Conservation (phyloP, 345 rosid genomes). For the Eutrema japonicum region DNA sequence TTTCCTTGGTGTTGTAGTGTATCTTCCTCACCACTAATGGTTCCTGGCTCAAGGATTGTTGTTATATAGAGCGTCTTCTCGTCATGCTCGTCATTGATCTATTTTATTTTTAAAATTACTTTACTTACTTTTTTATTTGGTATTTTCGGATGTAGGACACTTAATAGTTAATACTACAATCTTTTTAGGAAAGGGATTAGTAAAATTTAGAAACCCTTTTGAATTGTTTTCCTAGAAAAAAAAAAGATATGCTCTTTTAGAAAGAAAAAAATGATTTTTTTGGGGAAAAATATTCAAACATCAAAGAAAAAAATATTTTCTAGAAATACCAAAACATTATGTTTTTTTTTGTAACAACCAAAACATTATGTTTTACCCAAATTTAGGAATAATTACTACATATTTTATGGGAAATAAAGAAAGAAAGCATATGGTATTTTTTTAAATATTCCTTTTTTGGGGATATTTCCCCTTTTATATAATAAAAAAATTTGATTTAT, state of each 20-base stretch:
- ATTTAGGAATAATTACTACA: background rate
- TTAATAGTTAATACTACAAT: background rate
- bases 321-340: too few relatives aligned
- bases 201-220: background rate
- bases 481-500: background rate
- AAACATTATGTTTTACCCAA: too few relatives aligned
- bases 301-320: too few relatives aligned
- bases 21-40: constrained; percentile 32
- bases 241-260: too few relatives aligned
- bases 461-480: background rate
- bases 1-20: background rate
- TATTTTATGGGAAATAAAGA: background rate
- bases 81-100: constrained; percentile 32
- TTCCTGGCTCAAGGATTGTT: constrained; percentile 33
- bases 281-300: too few relatives aligned
- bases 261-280: too few relatives aligned
- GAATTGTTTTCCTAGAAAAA: background rate
- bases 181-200: constrained; percentile 1
- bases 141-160: constrained; percentile 13
- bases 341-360: too few relatives aligned
- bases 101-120: background rate
- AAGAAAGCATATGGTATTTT: background rate
- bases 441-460: background rate
- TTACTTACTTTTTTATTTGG: constrained; percentile 3
- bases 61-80: constrained; percentile 45